Evolutionary conservation across 371 early-diverging fungal species (phyloP).

Genomic region (Haplosporangium sp.): DNA sequence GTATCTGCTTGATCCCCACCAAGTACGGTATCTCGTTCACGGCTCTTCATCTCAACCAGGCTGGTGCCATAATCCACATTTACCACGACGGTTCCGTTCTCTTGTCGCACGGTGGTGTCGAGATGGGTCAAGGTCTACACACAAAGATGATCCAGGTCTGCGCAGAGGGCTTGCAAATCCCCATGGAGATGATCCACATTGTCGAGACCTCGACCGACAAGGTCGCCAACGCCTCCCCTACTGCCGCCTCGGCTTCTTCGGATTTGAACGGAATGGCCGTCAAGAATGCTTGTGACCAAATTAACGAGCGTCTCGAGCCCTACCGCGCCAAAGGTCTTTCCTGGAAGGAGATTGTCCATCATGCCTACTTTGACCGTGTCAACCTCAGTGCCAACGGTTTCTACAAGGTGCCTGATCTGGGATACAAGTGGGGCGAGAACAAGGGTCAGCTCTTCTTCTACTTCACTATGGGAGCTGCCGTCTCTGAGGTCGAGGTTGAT

Average conservation of each 20-base stretch:
- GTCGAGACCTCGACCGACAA: background rate
- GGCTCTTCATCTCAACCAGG: constrained; percentile 77
- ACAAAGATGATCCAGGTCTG: constrained; percentile 83
- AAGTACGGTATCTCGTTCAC: constrained; percentile 78
- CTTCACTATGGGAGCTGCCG: background rate
- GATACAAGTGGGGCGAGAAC: background rate
- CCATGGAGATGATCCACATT: constrained; percentile 60
- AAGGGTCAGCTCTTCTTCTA: background rate
- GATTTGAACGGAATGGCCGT: constrained; percentile 2
- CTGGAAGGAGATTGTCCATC: background rate
- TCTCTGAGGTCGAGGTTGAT: constrained; percentile 2
- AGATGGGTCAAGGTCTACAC: constrained; percentile 89
- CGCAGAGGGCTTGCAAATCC: constrained; percentile 73
- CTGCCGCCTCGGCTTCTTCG: background rate
- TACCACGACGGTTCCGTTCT: constrained; percentile 84
- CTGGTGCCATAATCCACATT: constrained; percentile 82
- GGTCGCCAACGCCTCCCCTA: background rate
- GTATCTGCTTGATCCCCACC: constrained; percentile 76
- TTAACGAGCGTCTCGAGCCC: background rate
- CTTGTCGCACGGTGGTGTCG: constrained; percentile 82
- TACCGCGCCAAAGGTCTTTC: constrained; percentile 2
- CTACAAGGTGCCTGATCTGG: background rate
- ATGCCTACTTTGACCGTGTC: constrained; percentile 1
- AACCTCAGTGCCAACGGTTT: background rate
- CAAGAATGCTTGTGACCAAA: constrained; percentile 1